Evolutionary conservation across 1,284 basidiomycete species (phyloP), one percentile per base, ranked within the genome.

Genomic region (Moniliophthora roreri): DNA sequence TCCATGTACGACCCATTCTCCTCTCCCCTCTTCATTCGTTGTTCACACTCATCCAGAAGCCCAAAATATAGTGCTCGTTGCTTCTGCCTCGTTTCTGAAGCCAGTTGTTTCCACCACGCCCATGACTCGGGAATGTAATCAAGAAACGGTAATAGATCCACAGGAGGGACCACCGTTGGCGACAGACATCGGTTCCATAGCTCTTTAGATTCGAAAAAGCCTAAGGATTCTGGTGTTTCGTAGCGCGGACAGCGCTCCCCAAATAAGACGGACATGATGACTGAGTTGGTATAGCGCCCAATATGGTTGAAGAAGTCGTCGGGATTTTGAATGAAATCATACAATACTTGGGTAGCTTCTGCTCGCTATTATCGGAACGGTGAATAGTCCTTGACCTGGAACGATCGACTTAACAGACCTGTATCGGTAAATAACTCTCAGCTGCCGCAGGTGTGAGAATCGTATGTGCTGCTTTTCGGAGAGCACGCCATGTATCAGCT

Each of bases 281-380:
- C 57, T 20, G 70, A 71, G 18, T 59, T 62, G 7, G 66, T 61
- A 50, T 58, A 67, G 11, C 70, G 65, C 3, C 58, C 51, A 38
- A 69, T 57, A 56, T 67, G 63, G n/a, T 56, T 56, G 42, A 62
- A 65, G 48, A 65, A 68, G 11, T 58, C 52, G 69, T 69, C 63
- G 9, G 71, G 69, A 5, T 62, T 54, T 15, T 60, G 55, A 26
- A 66, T 49, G 7, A 69, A 26, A 23, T 72, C 70, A 45, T 65
- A 64, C 62, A 71, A 57, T 9, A 73, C 59, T 49, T 73, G 72
- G 4, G 60, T 58, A 15, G 67, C 41, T 56, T 73, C 72, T 1
- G 68, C 68, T 11, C 54, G 6, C 41, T 44, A 24, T 11, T 24
- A 21, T 11, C 28, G 6, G 7, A 11, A 32, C 11, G 11, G 11